Base-by-base conservation (phyloP, 2,329 filamentous ascomycete species). In the Sclerotinia borealis region DNA sequence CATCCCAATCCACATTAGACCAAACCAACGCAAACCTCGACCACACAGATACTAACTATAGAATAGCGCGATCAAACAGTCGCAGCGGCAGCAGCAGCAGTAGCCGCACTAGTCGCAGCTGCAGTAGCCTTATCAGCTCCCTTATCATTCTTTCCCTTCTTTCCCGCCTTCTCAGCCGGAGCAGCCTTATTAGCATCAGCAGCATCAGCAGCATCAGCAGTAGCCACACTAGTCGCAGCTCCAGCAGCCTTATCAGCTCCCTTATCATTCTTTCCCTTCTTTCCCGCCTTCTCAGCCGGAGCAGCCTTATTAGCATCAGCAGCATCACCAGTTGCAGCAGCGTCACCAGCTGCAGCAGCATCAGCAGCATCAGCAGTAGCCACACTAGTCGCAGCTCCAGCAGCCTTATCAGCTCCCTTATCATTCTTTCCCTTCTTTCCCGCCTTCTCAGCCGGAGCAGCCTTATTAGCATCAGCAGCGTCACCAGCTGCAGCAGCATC, bases 181-280 rank as follows among this genome's bases (percentile, higher is more conserved):
- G 29, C n/a, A 19, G 41, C 17, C 22, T 41, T 60, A 4, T n/a
- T 54, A 3, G 31, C 34, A 19, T n/a, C 47, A 13, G 37, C 39
- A 10, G 47, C 25, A 9, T 13, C 48, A 22, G 19, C 36, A 13
- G 45, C 59, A 36, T 51, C 43, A 41, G 66, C 61, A 25, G 66
- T 67, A 36, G 55, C 43, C 22, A 15, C 22, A 37, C 9, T n/a
- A 36, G n/a, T n/a, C n/a, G n/a, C n/a, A n/a, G 39, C 4, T 3
- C 27, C 37, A 5, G 37, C 27, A 47, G 43, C 25, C 29, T 61
- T 41, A 13, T 48, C n/a, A 27, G 48, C 25, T 4, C 45, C 45
- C 10, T 51, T 60, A 1, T 31, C 7, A 22, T 15, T 15, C 4
- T 59, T 50, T 2, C 22, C 56, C 47, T 49, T 50, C 19, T 47